Evolutionary conservation across 176 grass and related monocot species (phyloP).

Genomic region (Dendrocalamus sinicus): DNA sequence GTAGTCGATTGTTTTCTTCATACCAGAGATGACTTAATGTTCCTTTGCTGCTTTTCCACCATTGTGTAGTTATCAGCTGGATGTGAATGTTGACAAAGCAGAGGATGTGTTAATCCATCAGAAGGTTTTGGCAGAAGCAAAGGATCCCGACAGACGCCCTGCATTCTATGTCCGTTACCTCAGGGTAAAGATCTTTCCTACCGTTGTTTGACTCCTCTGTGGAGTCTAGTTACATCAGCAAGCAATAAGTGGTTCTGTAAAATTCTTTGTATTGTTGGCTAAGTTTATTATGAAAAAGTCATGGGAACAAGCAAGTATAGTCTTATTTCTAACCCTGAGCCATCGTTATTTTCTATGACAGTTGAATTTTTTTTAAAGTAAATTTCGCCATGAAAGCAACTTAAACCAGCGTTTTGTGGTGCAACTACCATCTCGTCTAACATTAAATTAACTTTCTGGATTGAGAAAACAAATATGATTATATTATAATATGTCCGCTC

Average conservation of each 20-base stretch:
- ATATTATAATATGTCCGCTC: not conserved
- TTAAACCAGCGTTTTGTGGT: not conserved
- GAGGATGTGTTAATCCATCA: conserved; percentile 51
- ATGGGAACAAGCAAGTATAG: not conserved
- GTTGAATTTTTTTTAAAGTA: not conserved
- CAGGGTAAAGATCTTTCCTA: conserved; percentile 45
- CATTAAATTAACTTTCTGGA: not conserved
- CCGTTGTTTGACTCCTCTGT: conserved; percentile 13
- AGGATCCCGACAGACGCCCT: conserved; percentile 50
- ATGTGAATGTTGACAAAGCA: conserved; percentile 57
- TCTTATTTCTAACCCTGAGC: not conserved
- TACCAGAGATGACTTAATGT: not conserved
- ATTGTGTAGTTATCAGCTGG: conserved; percentile 53
- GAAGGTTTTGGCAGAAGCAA: conserved; percentile 55
- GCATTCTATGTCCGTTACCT: conserved; percentile 46
- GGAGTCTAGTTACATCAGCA: not conserved
- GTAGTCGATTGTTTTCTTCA: not conserved
- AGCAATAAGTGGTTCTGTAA: not conserved
- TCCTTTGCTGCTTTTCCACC: not conserved
- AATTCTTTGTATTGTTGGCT: conserved; percentile 8
- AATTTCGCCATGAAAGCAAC: not conserved
- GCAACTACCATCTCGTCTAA: not conserved
- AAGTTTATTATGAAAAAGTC: not conserved
- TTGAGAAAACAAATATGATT: not conserved
- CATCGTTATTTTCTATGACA: not conserved